These are phyloP conservation scores for Alternaria triticina DNA, from an alignment of 2,329 filamentous ascomycete species.

Conservation along the genomic window DNA sequence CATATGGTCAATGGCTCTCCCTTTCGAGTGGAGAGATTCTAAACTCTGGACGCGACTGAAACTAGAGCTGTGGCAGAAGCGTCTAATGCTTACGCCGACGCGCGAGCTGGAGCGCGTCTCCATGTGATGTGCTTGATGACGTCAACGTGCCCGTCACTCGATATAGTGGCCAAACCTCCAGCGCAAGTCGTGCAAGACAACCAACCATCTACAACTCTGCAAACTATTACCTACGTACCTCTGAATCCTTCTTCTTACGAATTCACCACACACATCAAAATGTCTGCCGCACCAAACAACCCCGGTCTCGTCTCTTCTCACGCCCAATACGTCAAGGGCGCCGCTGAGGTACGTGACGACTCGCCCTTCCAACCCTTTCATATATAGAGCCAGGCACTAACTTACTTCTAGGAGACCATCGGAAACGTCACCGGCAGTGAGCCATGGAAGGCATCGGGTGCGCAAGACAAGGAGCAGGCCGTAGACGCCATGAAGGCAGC, in stretches of 20 bases:
- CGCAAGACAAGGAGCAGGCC: constrained; percentile 68
- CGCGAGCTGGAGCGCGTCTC: constrained; percentile 4
- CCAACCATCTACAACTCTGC: background rate
- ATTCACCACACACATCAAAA: constrained; percentile 8
- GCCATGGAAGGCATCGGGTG: constrained; percentile 68
- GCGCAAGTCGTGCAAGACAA: background rate
- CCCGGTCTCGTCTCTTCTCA: constrained; percentile 69
- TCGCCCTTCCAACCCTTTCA: background rate
- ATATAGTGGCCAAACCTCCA: constrained; percentile 4
- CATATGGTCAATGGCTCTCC: background rate
- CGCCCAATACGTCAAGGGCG: constrained; percentile 72
- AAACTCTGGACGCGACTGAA: background rate
- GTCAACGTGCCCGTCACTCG: constrained; percentile 4
- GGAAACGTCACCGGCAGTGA: constrained; percentile 67
- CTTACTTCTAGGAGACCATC: constrained; percentile 58
- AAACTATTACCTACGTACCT: background rate
- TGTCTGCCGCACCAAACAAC: constrained; percentile 47
- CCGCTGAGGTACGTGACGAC: constrained; percentile 61
- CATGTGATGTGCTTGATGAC: constrained; percentile 15
- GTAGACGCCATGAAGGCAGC: constrained; percentile 68
- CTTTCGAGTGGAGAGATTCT: background rate
- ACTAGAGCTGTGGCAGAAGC: background rate
- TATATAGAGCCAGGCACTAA: background rate
- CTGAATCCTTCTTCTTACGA: background rate
- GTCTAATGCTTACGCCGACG: constrained; percentile 2